Evolutionary conservation across 805 yeast genomes (phyloP), one percentile per base, ranked within the genome.

Genomic region (Myxozyma lipomycoides): DNA sequence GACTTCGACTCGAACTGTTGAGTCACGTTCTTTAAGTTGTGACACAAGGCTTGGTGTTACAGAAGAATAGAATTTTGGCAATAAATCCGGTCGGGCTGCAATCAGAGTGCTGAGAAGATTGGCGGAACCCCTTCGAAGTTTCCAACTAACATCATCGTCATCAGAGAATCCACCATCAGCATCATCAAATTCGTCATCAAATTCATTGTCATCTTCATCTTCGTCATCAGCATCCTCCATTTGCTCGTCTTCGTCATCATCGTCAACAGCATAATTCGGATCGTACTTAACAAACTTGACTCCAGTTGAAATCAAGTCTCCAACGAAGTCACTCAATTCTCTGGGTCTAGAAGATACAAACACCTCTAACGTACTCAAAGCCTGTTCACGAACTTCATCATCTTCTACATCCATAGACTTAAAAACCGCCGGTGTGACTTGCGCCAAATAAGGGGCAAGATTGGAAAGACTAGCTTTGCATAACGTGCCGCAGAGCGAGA

Each of bases 91-190:
- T 45, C 68, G 70, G 1, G 62, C 56, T 2, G 60, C 61, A n/a
- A 76, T 66, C 12, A 77, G 49, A 0, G 73, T 61, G 17, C 72
- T 64, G 5, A 76, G 60, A 30, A 81, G 61, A 26, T 67, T 68
- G 4, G 78, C 71, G 0, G 86, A 67, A 46, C 74, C 75, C 38
- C 78, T 69, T 52, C 93, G 70, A 18, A 85, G 66, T 56, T 78
- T 82, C 84, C 90, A 82, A 1, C 83, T 75, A 46, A 71, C 72
- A 47, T 77, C 83, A 32, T 77, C 79, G 51, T 70, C 73, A 43
- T 70, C 75, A 9, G 68, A 66, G 43, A 65, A 62, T n/a, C 46
- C 62, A 25, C 64, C 70, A 10, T 64, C 72, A n/a, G 60, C 62
- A 22, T 64, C 69, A 4, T 60, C 67, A 32, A 54, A 67, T 9